Conservation (phyloP, 331 rosid genomes). For the Cydonia oblonga region DNA sequence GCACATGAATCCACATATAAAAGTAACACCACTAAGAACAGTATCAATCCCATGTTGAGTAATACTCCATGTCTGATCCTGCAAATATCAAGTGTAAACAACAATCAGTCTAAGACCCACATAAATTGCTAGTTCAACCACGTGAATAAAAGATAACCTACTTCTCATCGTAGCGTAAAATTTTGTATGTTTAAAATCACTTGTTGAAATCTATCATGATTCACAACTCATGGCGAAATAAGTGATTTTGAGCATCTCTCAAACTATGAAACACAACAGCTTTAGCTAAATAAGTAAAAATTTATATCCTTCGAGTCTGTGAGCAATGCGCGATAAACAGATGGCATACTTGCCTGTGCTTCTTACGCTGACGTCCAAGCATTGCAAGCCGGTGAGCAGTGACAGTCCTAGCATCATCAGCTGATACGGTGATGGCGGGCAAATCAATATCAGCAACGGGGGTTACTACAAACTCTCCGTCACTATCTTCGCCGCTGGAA, state of each 20-base stretch:
- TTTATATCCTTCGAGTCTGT: not conserved
- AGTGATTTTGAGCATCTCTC: not conserved
- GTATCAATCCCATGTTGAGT: constrained; percentile 48
- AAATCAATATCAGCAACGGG: constrained; percentile 59
- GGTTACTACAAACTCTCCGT: constrained; percentile 40
- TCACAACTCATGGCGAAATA: not conserved
- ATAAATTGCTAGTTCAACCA: not conserved
- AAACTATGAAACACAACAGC: not conserved
- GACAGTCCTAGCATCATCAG: constrained; percentile 46
- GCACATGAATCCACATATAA: constrained; percentile 85
- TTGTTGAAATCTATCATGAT: too few species aligned
- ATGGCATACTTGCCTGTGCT: constrained; percentile 50
- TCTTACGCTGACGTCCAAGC: constrained; percentile 50
- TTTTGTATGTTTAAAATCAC: too few species aligned
- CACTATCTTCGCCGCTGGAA: constrained; percentile 79
- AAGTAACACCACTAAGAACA: constrained; percentile 45
- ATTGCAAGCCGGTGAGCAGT: constrained; percentile 61
- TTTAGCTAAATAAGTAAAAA: not conserved
- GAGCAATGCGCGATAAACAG: not conserved
- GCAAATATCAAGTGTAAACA: constrained; percentile 24
- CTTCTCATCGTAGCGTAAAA: not conserved
- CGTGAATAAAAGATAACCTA: not conserved
- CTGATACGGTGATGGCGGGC: constrained; percentile 45
- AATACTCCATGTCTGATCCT: constrained; percentile 59
- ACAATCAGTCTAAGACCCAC: not conserved